phyloP scores from a whole-genome alignment of 202 grass and related monocot species.

The Schoenoplectus triqueter region DNA sequence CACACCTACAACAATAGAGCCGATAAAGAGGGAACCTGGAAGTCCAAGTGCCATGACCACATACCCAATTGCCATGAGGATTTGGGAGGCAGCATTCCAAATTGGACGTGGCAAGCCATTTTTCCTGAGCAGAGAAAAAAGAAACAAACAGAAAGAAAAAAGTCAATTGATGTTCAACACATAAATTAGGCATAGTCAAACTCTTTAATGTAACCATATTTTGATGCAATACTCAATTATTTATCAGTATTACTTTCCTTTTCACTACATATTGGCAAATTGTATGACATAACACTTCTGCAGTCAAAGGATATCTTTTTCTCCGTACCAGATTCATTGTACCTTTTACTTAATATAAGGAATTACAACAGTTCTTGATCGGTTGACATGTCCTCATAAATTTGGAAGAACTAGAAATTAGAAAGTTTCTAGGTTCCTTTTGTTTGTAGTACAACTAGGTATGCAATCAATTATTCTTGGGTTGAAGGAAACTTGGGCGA shows the following conservation, averaged over 20 bases:
- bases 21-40: constrained; percentile 84
- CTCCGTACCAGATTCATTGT: too few species aligned
- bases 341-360: background rate
- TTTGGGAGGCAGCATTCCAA: constrained; percentile 89
- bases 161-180: constrained; percentile 7
- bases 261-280: background rate
- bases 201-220: too few species aligned
- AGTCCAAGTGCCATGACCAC: constrained; percentile 71
- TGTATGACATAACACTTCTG: background rate
- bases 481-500: too few species aligned
- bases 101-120: constrained; percentile 65
- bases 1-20: constrained; percentile 73
- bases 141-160: background rate
- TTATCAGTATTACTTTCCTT: too few species aligned
- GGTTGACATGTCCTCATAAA: too few species aligned
- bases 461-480: too few species aligned
- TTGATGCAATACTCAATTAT: too few species aligned
- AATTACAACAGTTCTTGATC: too few species aligned
- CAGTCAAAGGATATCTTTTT: too few species aligned
- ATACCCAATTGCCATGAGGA: constrained; percentile 78
- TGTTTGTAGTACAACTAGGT: too few species aligned
- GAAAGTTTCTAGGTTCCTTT: too few species aligned
- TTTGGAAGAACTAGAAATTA: too few species aligned
- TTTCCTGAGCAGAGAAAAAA: constrained; percentile 49
- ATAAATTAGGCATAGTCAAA: constrained; percentile 1